Base-by-base conservation (phyloP, 139 green algal genomes). In the Micractinium conductrix region DNA sequence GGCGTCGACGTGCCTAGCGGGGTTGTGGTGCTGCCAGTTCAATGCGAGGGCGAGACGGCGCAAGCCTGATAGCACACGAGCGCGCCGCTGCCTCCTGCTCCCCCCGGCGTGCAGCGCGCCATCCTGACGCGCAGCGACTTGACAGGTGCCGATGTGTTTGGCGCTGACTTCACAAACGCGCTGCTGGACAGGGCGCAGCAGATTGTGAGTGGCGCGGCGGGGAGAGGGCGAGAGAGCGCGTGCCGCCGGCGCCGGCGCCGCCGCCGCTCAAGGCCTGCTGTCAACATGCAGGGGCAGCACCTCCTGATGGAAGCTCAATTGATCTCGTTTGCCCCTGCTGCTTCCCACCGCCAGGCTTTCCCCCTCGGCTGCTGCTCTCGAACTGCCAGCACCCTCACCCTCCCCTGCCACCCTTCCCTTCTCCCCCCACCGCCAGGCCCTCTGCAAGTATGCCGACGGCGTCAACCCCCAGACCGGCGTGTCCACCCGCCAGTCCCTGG, bases 121-220 rank as follows among this genome's bases (percentile, higher is more conserved):
- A 87, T 99, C 33, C 94, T 99, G 75, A 99, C 96, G 0, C 85
- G 87, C 78, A 91, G 78, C 81, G 91, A 94, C 72, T 81, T 94
- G 40, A 40, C 37, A 3, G 86, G 86, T n/a, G 88, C 93, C 5
- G 80, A 92, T 55, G 93, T 97, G 22, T 83, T 90, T 26, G 92
- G 92, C n/a, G 91, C 90, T 53, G 96, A 99, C 92, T 99, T 99
- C 89, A 95, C 91, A 30, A 98, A 99, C 74, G 94, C 96, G 1
- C 88, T 99, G 40, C 44, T 99, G 2, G 96, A 99, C 93, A 94
- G 92, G 83, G 86, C 91, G 44, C 93, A 97, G 88, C 95, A 98
- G 84, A 93, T 96, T 81, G 91, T 93, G 74, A 74, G 90, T 38
- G 3, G 62, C 19, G 28, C 12, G 48, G 48, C 48, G 16, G 48